Base-by-base conservation (phyloP, 2,329 filamentous ascomycete species). In the Fusarium redolens region DNA sequence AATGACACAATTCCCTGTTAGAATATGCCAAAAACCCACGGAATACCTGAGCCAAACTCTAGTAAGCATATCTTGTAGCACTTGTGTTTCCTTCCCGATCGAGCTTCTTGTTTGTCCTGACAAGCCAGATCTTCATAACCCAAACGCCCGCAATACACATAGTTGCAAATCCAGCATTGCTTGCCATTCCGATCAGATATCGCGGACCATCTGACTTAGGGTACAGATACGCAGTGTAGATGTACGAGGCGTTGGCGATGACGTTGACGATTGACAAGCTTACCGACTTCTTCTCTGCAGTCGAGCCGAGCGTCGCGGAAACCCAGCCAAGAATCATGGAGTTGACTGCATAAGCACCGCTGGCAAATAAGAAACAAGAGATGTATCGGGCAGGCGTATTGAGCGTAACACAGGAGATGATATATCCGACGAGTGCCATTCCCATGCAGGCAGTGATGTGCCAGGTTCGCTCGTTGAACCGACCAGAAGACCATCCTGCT, bases 161-260 rank as follows among this genome's bases (percentile, higher is more conserved):
- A n/a, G 71, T 64, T 0, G 76, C 77, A 55, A 79, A 79, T 0
- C 59, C 77, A 17, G 78, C 77, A 22, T 79, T 77, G 48, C 44
- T 76, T 2, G 72, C 73, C 80, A 85, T 83, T 7, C 83, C 84
- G 18, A 82, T 83, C 2, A 82, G 65, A 43, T 85, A 86, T 11
- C 82, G 77, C 0, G 84, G 85, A 2, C 80, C 82, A 22, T 85
- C 80, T 25, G 74, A 80, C 52, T 80, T 77, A 0, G 83, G 82
- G 74, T 83, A 86, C 9, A 86, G 73, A 61, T 85, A 86, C 2
- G 84, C 82, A 2, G 83, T 85, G 79, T 84, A 86, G 28, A 86
- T 82, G 67, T 85, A 85, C 0, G 81, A 83, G 0, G 81, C 82
- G 44, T 85, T 85, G 33, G 82, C 82, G 13, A 84, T 68, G 1